phyloP scores from a whole-genome alignment of 768 basidiomycete species.

The Cystobasidium ongulense region DNA sequence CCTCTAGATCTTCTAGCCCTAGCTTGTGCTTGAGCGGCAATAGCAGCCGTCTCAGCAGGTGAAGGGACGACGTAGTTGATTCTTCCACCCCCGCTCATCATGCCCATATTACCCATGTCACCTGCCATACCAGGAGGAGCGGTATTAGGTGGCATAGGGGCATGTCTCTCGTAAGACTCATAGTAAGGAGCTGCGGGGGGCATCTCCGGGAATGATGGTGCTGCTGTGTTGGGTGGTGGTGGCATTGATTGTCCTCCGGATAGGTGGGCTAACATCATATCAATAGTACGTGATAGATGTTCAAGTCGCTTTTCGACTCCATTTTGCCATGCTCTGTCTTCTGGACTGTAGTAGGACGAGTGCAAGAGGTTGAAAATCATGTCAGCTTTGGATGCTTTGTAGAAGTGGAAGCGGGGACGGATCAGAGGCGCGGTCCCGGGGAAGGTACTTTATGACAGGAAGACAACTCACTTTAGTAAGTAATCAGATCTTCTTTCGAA shows the following conservation, averaged over 20 bases:
- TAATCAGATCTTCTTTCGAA: constrained; percentile 25
- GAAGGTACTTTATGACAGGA: not conserved
- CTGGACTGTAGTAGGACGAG: not conserved
- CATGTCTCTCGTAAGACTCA: constrained; percentile 10
- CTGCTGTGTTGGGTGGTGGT: constrained; percentile 5
- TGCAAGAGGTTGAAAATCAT: not conserved
- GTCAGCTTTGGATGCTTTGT: not conserved
- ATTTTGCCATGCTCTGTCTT: constrained; percentile 29
- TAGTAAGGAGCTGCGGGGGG: constrained; percentile 7
- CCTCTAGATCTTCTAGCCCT: constrained; percentile 12
- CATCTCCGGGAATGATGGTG: constrained; percentile 13
- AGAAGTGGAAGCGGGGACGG: not conserved
- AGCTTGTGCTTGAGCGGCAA: constrained; percentile 28
- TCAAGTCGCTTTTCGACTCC: constrained; percentile 28
- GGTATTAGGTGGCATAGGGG: constrained; percentile 20
- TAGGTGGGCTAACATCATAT: constrained; percentile 25
- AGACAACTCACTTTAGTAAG: constrained; percentile 14
- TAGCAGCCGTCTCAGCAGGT: constrained; percentile 28
- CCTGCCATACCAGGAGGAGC: constrained; percentile 18
- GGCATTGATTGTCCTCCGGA: constrained; percentile 6
- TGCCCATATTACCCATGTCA: not conserved
- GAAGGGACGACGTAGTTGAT: constrained; percentile 26
- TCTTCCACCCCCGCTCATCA: constrained; percentile 12
- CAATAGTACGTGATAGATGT: constrained; percentile 17
- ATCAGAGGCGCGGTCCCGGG: not conserved